A percentile compares a stretch with the other conserved stretches of the same genome.
Conservation (phyloP, 306 rosid genomes). For the Acacia acuminata region DNA sequence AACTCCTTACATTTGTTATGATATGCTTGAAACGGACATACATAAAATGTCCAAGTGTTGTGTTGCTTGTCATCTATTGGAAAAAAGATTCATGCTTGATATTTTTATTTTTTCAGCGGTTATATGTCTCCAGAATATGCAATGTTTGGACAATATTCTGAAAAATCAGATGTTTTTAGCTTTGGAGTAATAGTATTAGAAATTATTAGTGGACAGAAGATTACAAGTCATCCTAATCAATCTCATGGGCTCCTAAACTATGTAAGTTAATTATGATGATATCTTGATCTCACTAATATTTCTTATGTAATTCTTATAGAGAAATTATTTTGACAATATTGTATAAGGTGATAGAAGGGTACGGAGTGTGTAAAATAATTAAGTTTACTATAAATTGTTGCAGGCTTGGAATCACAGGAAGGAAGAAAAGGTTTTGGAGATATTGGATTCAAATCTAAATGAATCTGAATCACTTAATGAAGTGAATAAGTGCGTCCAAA, state of each 20-base stretch:
- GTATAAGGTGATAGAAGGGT: background rate
- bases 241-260: conserved; percentile 14
- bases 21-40: background rate
- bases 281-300: background rate
- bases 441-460: background rate
- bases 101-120: background rate
- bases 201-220: conserved; percentile 21
- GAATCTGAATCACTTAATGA: background rate
- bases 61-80: background rate
- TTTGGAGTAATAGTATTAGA: conserved; percentile 6
- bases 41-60: background rate
- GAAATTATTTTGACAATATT: background rate
- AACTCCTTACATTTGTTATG: background rate
- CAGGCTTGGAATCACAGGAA: conserved; percentile 41
- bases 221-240: background rate
- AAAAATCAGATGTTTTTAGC: background rate
- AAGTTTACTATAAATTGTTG: background rate
- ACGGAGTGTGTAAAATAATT: background rate
- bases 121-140: conserved; percentile 24
- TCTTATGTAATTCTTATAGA: background rate
- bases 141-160: conserved; percentile 7
- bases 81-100: background rate
- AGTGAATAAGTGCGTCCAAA: conserved; percentile 28
- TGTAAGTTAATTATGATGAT: conserved; percentile 23
- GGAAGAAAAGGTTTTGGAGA: conserved; percentile 2